Percentiles rank a stretch among this genome's conserved stretches.
These are phyloP conservation scores for Hevea brasiliensis DNA, from an alignment of 345 rosid species.

Conservation along the genomic window DNA sequence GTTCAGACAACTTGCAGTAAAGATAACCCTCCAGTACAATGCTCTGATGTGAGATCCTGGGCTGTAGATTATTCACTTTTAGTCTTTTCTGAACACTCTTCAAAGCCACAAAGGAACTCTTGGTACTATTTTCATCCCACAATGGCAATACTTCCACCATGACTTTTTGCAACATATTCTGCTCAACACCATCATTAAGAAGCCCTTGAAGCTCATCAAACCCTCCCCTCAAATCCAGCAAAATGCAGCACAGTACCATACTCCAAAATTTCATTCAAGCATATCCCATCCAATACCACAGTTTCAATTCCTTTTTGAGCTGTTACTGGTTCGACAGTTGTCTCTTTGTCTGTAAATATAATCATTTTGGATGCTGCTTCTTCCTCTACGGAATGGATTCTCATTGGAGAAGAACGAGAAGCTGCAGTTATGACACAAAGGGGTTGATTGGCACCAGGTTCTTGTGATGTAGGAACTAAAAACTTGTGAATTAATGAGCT, in stretches of 20 bases:
- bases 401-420: slow-evolving; percentile 26
- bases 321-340: slow-evolving; percentile 29
- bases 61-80: slow-evolving; percentile 46
- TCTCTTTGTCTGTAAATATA: slow-evolving; percentile 40
- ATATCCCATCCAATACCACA: slow-evolving; percentile 45
- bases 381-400: slow-evolving; percentile 27
- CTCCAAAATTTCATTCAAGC: slow-evolving; percentile 49
- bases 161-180: slow-evolving; percentile 53
- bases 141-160: slow-evolving; percentile 61
- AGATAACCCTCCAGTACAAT: slow-evolving; percentile 61
- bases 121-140: slow-evolving; percentile 40
- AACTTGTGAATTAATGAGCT: slow-evolving; percentile 39
- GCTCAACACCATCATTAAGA: slow-evolving; percentile 47
- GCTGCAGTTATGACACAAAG: slow-evolving; percentile 44
- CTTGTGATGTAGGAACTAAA: slow-evolving; percentile 47
- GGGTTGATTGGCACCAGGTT: slow-evolving; percentile 66
- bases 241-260: slow-evolving; percentile 58
- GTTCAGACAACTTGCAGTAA: slow-evolving; percentile 17
- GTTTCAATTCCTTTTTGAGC: slow-evolving; percentile 41
- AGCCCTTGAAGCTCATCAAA: slow-evolving; percentile 50
- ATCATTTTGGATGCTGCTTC: slow-evolving; percentile 41
- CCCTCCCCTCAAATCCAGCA: slow-evolving; percentile 64
- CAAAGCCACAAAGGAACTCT: slow-evolving; percentile 18
- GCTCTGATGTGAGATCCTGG: slow-evolving; percentile 39
- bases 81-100: slow-evolving; percentile 39